Conservation (phyloP, 2,329 filamentous ascomycete genomes). For the Pseudocercospora fuligena region DNA sequence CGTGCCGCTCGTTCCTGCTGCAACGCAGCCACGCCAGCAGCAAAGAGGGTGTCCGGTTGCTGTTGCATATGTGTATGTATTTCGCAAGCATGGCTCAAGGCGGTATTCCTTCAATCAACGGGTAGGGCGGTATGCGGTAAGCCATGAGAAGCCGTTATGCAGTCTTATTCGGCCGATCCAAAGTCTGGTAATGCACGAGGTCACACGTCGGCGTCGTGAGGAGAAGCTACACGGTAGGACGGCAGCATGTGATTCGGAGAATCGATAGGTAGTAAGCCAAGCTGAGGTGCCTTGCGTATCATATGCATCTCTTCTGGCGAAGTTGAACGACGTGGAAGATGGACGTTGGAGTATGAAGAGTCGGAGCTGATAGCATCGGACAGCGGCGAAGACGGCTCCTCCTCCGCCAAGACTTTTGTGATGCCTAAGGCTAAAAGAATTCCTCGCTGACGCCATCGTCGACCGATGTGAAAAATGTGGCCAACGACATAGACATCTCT, state of each 20-base stretch:
- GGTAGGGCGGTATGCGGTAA: background rate
- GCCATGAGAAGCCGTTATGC: background rate
- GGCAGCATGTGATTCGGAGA: constrained; percentile 8
- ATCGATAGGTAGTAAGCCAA: background rate
- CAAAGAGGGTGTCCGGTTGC: background rate
- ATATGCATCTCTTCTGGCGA: background rate
- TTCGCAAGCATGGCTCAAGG: background rate
- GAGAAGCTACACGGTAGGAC: constrained; percentile 4
- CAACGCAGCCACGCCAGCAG: background rate
- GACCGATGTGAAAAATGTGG: background rate
- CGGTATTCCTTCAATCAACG: background rate
- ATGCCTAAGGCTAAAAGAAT: background rate
- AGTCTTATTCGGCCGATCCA: constrained; percentile 6
- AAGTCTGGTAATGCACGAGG: constrained; percentile 10
- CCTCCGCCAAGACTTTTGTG: background rate
- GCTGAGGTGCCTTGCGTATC: background rate
- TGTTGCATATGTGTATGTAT: background rate
- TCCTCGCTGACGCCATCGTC: background rate
- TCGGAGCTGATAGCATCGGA: too few relatives aligned
- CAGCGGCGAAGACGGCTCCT: too few relatives aligned
- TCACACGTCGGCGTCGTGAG: constrained; percentile 10
- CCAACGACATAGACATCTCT: background rate
- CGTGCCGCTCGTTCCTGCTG: constrained; percentile 6
- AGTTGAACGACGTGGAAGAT: background rate
- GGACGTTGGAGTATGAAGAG: background rate